Base-by-base conservation (phyloP, 2,329 filamentous ascomycete genomes). In the Hortaea werneckii region DNA sequence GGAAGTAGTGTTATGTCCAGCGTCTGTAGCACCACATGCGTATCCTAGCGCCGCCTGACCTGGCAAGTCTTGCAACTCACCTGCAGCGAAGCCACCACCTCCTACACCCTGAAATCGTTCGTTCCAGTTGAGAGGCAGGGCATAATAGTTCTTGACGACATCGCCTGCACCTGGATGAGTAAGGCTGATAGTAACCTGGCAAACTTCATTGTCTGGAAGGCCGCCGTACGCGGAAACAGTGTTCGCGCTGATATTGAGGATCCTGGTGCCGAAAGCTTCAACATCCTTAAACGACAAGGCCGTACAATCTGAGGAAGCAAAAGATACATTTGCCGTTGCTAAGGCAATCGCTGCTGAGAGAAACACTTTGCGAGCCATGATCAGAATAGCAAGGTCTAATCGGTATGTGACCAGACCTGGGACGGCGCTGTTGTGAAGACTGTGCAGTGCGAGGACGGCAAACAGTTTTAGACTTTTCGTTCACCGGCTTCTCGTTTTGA, bases 81-180 rank as follows among this genome's bases (percentile, higher is more conserved):
- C 57, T 49, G 52, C 58, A 54, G 49, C 46, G 43, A 54, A 63
- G 28, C 67, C 63, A 27, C 65, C 67, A 6, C 71, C 70, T 5
- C 70, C 70, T 1, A 62, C 54, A 7, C 58, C 67, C 40, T 64
- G 52, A 32, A 72, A 61, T 1, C 63, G 60, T 1, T 60, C 59
- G 48, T 59, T 62, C 64, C 64, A 57, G 41, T 45, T 30, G 2
- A 62, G 49, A 0, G 65, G 64, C 5, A 68, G 58, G 58, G 57
- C 63, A 6, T 59, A 43, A 6, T 56, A 42, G 1, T 58, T 53
- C 11, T 57, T 57, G 39, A 67, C 46, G 10, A 43, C 44, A 38
- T 65, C 60, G 39, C 58, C 50, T 35, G 51, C 50, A 3, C 63
- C 64, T 7, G 58, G 57, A 50, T 68, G 65, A 5, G 64, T 66